Conservation (phyloP, 2,329 filamentous ascomycete species). For the Penicillium rolfsii region DNA sequence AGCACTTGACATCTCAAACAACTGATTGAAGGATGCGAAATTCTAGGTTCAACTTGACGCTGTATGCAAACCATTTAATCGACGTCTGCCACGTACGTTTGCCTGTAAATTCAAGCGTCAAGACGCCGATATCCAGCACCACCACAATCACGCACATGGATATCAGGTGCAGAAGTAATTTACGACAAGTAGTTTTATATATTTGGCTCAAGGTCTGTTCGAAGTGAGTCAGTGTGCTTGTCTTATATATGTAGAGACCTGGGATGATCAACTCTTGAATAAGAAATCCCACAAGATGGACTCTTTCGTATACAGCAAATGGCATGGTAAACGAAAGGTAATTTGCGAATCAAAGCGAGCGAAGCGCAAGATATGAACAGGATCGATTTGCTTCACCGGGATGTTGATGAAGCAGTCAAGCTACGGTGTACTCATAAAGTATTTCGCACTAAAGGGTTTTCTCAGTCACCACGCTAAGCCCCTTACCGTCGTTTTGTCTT, state of each 20-base stretch:
- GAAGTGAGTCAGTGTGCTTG: not conserved
- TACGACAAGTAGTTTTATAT: conserved; percentile 3
- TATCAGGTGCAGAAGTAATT: conserved; percentile 13
- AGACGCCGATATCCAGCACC: conserved; percentile 11
- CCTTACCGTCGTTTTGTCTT: no score
- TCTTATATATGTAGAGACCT: not conserved
- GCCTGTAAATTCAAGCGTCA: conserved; percentile 16
- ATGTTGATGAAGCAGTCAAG: no score
- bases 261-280: not conserved
- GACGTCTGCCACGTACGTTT: conserved; percentile 17
- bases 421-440: no score
- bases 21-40: conserved; percentile 16
- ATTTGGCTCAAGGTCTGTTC: not conserved
- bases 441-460: no score
- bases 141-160: conserved; percentile 15
- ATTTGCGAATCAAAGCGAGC: no score
- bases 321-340: not conserved
- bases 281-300: conserved; percentile 9
- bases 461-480: no score
- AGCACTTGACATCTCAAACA: no score
- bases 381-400: no score
- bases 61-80: conserved; percentile 19
- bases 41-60: conserved; percentile 22
- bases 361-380: no score
- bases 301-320: conserved; percentile 9